Base-by-base conservation (phyloP, 2,329 filamentous ascomycete species). In the Diplocarpon rosae region DNA sequence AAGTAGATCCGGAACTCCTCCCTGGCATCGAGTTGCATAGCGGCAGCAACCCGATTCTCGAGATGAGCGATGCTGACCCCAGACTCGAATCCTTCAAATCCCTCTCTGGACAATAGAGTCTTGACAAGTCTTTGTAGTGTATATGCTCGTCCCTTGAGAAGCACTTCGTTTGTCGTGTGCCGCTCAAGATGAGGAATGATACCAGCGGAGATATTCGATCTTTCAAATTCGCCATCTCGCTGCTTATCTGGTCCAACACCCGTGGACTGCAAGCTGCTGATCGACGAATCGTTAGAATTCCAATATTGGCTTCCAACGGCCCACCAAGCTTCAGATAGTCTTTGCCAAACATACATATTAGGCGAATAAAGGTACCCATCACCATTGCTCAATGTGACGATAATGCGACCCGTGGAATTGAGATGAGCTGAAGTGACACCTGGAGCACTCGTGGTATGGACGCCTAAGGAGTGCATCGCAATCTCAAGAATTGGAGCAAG, bases 301-400 rank as follows among this genome's bases (percentile, higher is more conserved):
- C 92, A 98, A 63, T 98, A 98, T 62, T 98, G 92, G 55, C 86
- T 94, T 14, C 89, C 89, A 0, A 96, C 88, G 0, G 90, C 90
- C 88, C 92, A 98, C 92, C 92, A 98, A 1, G 86, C 76, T 62
- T 98, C 93, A 2, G 88, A 94, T n/a, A 98, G 71, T 9, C 89
- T 80, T 64, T 96, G 90, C 92, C 92, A 98, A 7, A 80, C 77
- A 63, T 80, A 90, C 82, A 98, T 85, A 14, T 75, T 73, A 0
- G 83, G 76, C 1, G 85, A 85, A 65, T 98, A 98, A 42, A 81
- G 81, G 65, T 88, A 98, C 1, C 92, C 92, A 56, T 98, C 90
- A 15, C 92, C 92, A 56, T 95, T 96, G 17, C 83, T 92, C 47
- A 98, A 72, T 0, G 87, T 92, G n/a, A 96, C 77, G 17, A 96